A percentile compares a stretch with the other conserved stretches of the same genome.
Evolutionary conservation across 2,329 filamentous ascomycete genomes (phyloP).

Genomic region (Pseudophaeomoniella oleicola): DNA sequence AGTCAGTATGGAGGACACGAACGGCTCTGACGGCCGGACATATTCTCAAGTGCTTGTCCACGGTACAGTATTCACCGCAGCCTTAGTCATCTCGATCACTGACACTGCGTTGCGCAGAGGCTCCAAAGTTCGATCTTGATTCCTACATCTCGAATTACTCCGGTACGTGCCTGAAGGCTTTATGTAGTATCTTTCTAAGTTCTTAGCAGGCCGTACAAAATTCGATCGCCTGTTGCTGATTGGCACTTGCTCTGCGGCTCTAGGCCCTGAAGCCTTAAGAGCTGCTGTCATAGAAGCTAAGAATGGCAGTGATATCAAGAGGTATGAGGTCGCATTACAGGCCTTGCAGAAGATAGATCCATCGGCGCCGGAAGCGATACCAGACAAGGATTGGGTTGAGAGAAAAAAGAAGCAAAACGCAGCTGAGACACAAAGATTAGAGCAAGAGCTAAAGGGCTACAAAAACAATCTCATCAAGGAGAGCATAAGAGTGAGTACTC

Average conservation of each 20-base stretch:
- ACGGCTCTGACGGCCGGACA: neutral
- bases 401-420: conserved; percentile 51
- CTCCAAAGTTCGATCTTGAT: conserved; percentile 82
- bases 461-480: conserved; percentile 97
- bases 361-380: conserved; percentile 49
- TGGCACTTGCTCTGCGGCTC: conserved; percentile 58
- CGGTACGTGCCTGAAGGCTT: conserved; percentile 36
- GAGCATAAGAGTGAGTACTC: conserved; percentile 61
- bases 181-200: neutral
- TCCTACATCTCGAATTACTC: conserved; percentile 80
- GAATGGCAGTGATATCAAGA: conserved; percentile 53
- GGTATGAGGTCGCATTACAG: conserved; percentile 57
- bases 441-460: conserved; percentile 76
- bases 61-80: neutral
- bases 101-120: conserved; percentile 37
- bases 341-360: conserved; percentile 50
- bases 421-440: conserved; percentile 58
- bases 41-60: neutral
- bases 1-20: neutral
- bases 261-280: conserved; percentile 69
- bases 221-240: conserved; percentile 72
- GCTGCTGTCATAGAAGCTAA: conserved; percentile 64
- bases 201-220: conserved; percentile 55
- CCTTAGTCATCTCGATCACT: neutral
- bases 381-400: conserved; percentile 64